Conservation (phyloP, 2,329 filamentous ascomycete genomes). For the Trichoderma sp. region DNA sequence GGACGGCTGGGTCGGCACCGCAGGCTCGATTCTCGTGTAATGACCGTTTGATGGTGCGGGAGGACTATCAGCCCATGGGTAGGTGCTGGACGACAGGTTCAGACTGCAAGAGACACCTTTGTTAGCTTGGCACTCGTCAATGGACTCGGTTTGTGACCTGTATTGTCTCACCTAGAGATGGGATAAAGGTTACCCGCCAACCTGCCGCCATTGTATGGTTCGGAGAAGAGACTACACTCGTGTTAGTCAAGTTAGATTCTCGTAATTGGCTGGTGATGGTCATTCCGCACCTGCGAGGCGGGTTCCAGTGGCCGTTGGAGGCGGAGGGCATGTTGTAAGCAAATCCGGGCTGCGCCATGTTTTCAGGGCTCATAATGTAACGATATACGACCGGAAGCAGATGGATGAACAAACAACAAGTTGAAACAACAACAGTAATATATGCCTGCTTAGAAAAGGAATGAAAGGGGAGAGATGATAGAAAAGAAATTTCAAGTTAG, state of each 20-base stretch:
- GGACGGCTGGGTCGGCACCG: slow-evolving; percentile 38
- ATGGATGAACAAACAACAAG: neutral
- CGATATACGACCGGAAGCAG: neutral
- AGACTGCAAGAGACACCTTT: slow-evolving; percentile 38
- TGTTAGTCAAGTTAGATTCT: slow-evolving; percentile 15
- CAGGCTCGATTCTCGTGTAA: slow-evolving; percentile 38
- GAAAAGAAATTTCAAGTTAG: neutral
- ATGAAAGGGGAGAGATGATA: neutral
- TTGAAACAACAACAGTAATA: neutral
- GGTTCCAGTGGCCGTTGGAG: slow-evolving; percentile 49
- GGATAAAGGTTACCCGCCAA: slow-evolving; percentile 39
- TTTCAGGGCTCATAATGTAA: slow-evolving; percentile 37
- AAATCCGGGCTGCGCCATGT: slow-evolving; percentile 48
- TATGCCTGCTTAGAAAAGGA: neutral
- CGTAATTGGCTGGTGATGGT: slow-evolving; percentile 9
- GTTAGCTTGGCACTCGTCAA: slow-evolving; percentile 30
- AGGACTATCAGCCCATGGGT: slow-evolving; percentile 27
- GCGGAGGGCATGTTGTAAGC: slow-evolving; percentile 46
- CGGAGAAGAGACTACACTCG: slow-evolving; percentile 30
- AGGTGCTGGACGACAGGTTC: slow-evolving; percentile 39
- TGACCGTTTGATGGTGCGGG: slow-evolving; percentile 33
- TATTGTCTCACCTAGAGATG: slow-evolving; percentile 38
- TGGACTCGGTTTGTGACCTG: neutral
- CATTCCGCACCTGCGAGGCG: slow-evolving; percentile 51
- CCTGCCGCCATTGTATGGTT: slow-evolving; percentile 32